A percentile compares a stretch with the other conserved stretches of the same genome.
phyloP scores from a whole-genome alignment of 768 basidiomycete genomes.

The Mycena rebaudengoi region DNA sequence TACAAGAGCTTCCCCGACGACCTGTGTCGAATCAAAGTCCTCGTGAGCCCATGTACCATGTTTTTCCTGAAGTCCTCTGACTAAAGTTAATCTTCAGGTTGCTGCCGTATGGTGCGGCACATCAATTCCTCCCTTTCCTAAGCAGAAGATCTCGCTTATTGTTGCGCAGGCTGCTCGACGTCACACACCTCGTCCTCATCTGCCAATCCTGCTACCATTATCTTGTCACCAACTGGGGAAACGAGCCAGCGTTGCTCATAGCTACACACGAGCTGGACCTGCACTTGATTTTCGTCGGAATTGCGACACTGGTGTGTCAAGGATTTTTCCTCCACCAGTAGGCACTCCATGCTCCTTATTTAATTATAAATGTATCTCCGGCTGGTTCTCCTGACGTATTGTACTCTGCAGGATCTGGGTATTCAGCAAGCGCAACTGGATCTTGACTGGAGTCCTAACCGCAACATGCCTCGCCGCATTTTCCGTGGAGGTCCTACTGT shows the following conservation, averaged over 20 bases:
- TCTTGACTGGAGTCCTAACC: neutral
- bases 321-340: slow-evolving; percentile 21
- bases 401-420: slow-evolving; percentile 12
- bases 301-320: slow-evolving; percentile 14
- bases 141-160: neutral
- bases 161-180: slow-evolving; percentile 18
- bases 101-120: slow-evolving; percentile 5
- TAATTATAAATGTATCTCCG: neutral
- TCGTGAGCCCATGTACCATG: neutral
- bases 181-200: slow-evolving; percentile 23
- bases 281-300: slow-evolving; percentile 19
- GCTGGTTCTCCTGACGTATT: neutral
- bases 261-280: slow-evolving; percentile 8
- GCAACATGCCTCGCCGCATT: slow-evolving; percentile 1
- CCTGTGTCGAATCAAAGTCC: neutral
- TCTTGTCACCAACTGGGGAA: slow-evolving; percentile 22
- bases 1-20: slow-evolving; percentile 18
- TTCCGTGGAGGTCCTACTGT: neutral
- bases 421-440: slow-evolving; percentile 15
- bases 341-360: neutral
- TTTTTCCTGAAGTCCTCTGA: too few species aligned
- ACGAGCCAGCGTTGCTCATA: neutral
- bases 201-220: slow-evolving; percentile 22
- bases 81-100: slow-evolving; percentile 13
- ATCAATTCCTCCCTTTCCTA: neutral